Conservation (phyloP, 1,284 basidiomycete genomes). For the Trametes versicolor region DNA sequence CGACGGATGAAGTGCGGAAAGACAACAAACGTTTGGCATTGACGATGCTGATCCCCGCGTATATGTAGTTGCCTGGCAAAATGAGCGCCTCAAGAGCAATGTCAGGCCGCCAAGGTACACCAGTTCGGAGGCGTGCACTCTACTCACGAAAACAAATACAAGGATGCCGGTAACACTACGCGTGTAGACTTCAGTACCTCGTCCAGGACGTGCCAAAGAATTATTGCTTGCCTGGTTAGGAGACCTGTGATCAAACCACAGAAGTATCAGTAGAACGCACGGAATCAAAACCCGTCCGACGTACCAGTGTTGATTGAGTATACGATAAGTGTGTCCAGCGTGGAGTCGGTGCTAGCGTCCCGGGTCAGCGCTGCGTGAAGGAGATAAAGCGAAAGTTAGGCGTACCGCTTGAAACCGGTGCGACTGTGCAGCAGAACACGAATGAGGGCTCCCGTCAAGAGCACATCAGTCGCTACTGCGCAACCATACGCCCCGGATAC, state of each 20-base stretch:
- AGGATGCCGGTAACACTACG: slow-evolving; percentile 3
- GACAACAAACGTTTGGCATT: slow-evolving; percentile 4
- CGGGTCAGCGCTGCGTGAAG: neutral
- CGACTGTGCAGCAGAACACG: slow-evolving; percentile 10
- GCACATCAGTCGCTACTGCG: slow-evolving; percentile 10
- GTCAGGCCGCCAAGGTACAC: neutral
- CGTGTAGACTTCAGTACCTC: neutral
- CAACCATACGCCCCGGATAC: slow-evolving; percentile 12
- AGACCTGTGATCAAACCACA: neutral
- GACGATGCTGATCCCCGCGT: slow-evolving; percentile 14
- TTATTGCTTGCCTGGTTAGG: slow-evolving; percentile 4
- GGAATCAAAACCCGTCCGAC: neutral
- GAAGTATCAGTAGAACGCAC: neutral
- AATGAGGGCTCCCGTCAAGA: slow-evolving; percentile 13
- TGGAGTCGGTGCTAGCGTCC: slow-evolving; percentile 2
- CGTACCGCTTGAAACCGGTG: slow-evolving; percentile 13
- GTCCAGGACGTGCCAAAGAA: neutral
- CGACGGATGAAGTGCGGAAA: neutral
- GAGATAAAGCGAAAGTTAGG: neutral
- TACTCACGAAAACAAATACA: slow-evolving; percentile 11
- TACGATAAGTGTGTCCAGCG: slow-evolving; percentile 11
- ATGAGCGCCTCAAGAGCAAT: slow-evolving; percentile 2
- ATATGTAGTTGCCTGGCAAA: slow-evolving; percentile 10
- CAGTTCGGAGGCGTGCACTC: neutral
- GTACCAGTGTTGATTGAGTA: slow-evolving; percentile 14